phyloP scores from a whole-genome alignment of 164 flowering plant genomes.

The Taxillus chinensis region DNA sequence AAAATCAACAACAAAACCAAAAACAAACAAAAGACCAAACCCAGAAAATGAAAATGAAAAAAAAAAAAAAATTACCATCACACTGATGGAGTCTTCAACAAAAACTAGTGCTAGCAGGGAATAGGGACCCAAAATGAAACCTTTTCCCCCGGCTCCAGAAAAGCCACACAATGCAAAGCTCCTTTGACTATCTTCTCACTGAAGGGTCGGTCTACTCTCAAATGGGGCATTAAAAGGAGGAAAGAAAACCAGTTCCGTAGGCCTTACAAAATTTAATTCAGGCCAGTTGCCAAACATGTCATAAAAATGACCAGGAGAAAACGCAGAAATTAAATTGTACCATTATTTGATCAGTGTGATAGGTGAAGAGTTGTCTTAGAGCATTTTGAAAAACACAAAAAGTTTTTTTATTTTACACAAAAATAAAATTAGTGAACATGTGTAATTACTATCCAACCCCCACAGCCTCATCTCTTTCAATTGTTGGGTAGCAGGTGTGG shows the following conservation, averaged over 20 bases:
- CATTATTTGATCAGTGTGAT: too few relatives aligned
- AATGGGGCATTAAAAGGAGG: too few relatives aligned
- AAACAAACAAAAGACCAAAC: not conserved
- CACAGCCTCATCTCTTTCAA: constrained; percentile 31
- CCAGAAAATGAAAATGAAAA: not conserved
- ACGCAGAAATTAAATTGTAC: too few relatives aligned
- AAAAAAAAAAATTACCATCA: constrained; percentile 11
- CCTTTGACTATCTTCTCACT: constrained; percentile 24
- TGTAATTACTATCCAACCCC: constrained; percentile 7
- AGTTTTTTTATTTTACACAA: too few relatives aligned
- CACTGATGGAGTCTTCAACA: constrained; percentile 2
- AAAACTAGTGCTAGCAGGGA: not conserved
- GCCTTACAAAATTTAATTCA: constrained; percentile 1
- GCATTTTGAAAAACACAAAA: too few relatives aligned
- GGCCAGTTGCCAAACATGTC: too few relatives aligned
- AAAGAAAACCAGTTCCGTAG: constrained; percentile 15
- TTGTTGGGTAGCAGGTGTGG: constrained; percentile 38
- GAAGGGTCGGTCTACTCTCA: constrained; percentile 4
- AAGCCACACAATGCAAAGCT: constrained; percentile 10
- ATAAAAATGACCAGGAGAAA: too few relatives aligned
- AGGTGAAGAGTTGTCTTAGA: too few relatives aligned
- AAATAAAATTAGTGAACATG: too few relatives aligned
- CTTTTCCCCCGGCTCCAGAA: too few relatives aligned
- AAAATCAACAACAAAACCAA: not conserved
- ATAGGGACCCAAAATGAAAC: too few relatives aligned